These are phyloP conservation scores for Cladophialophora bantiana DNA, from an alignment of 2,329 filamentous ascomycete species.

Conservation along the genomic window DNA sequence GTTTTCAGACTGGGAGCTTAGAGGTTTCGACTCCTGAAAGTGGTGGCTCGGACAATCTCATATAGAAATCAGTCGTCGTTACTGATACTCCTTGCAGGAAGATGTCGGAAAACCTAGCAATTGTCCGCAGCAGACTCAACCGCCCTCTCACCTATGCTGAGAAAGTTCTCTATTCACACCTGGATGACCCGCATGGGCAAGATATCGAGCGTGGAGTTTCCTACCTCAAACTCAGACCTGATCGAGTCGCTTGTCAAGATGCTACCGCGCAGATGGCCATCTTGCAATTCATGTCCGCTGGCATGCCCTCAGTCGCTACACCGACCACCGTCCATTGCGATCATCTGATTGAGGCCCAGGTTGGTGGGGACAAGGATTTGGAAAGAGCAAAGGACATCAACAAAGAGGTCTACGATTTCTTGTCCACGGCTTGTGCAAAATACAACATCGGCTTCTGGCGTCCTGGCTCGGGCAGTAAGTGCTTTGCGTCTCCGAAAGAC, in stretches of 20 bases:
- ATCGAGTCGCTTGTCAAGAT: constrained; percentile 99
- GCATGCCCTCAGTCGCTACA: constrained; percentile 93
- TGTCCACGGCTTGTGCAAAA: constrained; percentile 91
- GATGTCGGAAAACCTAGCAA: constrained; percentile 95
- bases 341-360: constrained; percentile 97
- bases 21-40: background rate
- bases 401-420: constrained; percentile 99
- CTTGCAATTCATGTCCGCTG: constrained; percentile 98
- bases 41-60: background rate
- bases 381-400: constrained; percentile 89
- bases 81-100: constrained; percentile 66
- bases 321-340: constrained; percentile 97
- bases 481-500: too few relatives aligned
- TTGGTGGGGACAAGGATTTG: constrained; percentile 93
- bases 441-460: constrained; percentile 99
- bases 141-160: constrained; percentile 93
- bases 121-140: constrained; percentile 89
- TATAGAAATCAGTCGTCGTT: background rate
- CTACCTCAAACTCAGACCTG: constrained; percentile 94
- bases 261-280: constrained; percentile 99
- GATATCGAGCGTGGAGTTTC: constrained; percentile 95
- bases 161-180: constrained; percentile 98
- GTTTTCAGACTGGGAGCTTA: background rate
- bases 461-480: constrained; percentile 82
- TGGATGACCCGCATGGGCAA: constrained; percentile 95